A percentile compares a stretch with the other conserved stretches of the same genome.
Evolutionary conservation across 1,284 basidiomycete species (phyloP).

Genomic region (Sphagnurus paluster): DNA sequence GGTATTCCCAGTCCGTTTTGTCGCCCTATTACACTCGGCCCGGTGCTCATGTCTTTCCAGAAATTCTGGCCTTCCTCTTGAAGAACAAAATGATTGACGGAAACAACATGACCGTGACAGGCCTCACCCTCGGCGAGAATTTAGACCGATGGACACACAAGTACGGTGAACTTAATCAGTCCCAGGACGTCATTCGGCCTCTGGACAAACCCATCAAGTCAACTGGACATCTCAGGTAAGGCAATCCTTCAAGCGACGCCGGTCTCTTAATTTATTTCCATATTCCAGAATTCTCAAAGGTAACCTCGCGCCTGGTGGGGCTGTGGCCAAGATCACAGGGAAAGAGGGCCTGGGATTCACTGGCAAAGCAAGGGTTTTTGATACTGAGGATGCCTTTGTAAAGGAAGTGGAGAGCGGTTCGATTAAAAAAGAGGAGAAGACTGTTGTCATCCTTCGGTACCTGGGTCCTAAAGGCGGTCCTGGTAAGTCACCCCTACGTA

Average conservation of each 20-base stretch:
- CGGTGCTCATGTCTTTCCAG: constrained; percentile 38
- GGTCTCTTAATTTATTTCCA: neutral
- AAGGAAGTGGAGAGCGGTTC: constrained; percentile 79
- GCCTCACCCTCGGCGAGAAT: constrained; percentile 86
- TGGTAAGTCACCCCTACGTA: constrained; percentile 44
- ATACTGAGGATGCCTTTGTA: constrained; percentile 80
- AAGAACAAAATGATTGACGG: constrained; percentile 85
- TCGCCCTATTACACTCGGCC: constrained; percentile 1
- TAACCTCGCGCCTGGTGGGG: constrained; percentile 90
- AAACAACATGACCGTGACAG: constrained; percentile 85
- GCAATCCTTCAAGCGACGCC: constrained; percentile 8
- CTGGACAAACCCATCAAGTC: constrained; percentile 85
- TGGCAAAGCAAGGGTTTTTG: constrained; percentile 83
- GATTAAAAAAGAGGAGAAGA: constrained; percentile 87
- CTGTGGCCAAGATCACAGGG: constrained; percentile 93
- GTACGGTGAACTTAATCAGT: constrained; percentile 68
- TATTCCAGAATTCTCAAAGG: constrained; percentile 72
- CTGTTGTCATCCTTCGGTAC: constrained; percentile 87
- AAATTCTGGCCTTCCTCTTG: constrained; percentile 79
- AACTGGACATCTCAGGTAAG: constrained; percentile 84
- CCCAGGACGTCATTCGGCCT: constrained; percentile 84
- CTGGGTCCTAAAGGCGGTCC: constrained; percentile 90
- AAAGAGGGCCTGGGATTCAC: constrained; percentile 88
- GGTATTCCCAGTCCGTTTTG: constrained; percentile 77
- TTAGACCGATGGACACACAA: constrained; percentile 81